Evolutionary conservation across 73 alveolate genomes (phyloP), one percentile per base, ranked within the genome.

Genomic region (Paramecium bursaria): DNA sequence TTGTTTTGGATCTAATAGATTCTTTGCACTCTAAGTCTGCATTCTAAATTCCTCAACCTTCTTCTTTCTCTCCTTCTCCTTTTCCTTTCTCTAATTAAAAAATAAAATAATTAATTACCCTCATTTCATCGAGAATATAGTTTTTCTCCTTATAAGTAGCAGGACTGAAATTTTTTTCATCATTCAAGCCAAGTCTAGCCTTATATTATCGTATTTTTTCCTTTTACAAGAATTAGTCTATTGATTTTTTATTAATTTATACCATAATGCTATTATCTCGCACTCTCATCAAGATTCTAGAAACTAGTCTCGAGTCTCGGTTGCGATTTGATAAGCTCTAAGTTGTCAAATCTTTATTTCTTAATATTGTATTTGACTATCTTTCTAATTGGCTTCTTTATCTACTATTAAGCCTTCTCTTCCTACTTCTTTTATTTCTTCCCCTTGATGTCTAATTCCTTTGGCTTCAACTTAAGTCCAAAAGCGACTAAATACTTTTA

Each of bases 401-500:
- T 67, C 44, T 67, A 15, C 44, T 57, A 48, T 29, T 57, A 48
- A 23, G 15, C 3, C 47, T 23, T 30, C 33, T 67, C 9, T 14
- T 67, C 10, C 27, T 42, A 39, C 44, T 42, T 67, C 23, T 19
- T 25, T 67, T 22, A 15, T 47, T 67, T 67, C 35, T 67, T 67
- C 1, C 42, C 19, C 35, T 25, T 15, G 5, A 67, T 67, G 19
- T 42, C 82, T 19, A 31, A 31, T 67, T 67, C 82, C 7, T 67
- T 67, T 5, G 19, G n/a, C 21, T 67, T 67, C 3, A 67, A 4
- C 7, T 67, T 31, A 6, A 67, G n/a, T 10, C 82, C 82, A 9
- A 67, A 3, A 9, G 82, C 82, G 19, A 67, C 82, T 67, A 67
- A 67, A 21, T 21, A 67, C 44, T 57, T 67, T 67, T 67, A 42